Base-by-base conservation (phyloP, 129 eudicot species). In the Glebionis coronaria region DNA sequence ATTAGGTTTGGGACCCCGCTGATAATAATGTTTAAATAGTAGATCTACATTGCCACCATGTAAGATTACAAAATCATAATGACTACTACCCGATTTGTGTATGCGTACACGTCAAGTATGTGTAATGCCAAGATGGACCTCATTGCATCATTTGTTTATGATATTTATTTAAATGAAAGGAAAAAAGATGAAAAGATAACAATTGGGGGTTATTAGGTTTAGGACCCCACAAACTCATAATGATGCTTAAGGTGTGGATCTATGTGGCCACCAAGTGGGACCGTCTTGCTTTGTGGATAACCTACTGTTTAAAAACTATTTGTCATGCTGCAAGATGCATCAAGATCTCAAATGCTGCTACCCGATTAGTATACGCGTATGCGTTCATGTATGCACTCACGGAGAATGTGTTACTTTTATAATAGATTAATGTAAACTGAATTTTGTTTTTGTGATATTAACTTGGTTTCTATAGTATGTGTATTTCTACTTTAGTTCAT, bases 211-310 rank as follows among this genome's bases (percentile, higher is more conserved):
- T 47, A 46, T 66, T 56, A 56, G 68, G 61, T 29, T 57, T 75
- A 46, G 57, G 79, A 50, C 69, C 74, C 74, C 3, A 50, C 74
- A 60, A n/a, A 60, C 18, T 49, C 69, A 44, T 68, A 60, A 61
- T 68, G 54, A 44, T 68, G 74, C 57, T 42, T 60, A 76, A 59
- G 25, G 61, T 67, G 63, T 61, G 35, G 60, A 71, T 70, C 60
- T 27, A n/a, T 74, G 49, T 74, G 72, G 12, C 3, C 52, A 56
- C 3, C 67, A 66, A 29, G 28, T 56, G 67, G 67, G 73, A 31
- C 60, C 60, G 18, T 28, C 72, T 15, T 65, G 66, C 60, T 73
- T 67, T 73, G 18, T 73, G 67, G 38, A 65, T 25, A 65, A 44
- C n/a, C 57, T 2, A 35, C 18, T 46, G 14, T 25, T 65, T 44